phyloP scores from a whole-genome alignment of 306 rosid species.

The Castanopsis chinensis region DNA sequence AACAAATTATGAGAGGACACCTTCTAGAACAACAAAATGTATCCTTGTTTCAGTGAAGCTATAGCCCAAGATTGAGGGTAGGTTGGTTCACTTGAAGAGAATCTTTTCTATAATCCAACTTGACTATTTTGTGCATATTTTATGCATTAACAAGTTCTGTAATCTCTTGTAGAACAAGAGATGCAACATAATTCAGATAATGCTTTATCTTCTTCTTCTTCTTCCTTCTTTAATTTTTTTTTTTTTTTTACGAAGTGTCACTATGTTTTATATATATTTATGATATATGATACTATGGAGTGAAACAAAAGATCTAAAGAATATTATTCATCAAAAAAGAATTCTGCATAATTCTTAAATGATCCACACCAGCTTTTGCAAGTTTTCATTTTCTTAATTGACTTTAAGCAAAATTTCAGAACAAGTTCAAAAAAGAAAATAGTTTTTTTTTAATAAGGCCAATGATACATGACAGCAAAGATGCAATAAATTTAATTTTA shows the following conservation, averaged over 20 bases:
- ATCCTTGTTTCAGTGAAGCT: background rate
- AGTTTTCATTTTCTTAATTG: background rate
- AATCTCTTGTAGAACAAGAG: background rate
- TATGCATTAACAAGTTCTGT: background rate
- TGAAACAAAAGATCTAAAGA: background rate
- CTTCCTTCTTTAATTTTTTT: no score
- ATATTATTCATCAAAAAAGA: background rate
- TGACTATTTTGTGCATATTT: background rate
- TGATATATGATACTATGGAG: background rate
- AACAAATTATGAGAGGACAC: background rate
- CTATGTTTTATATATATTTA: no score
- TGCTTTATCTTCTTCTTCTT: no score
- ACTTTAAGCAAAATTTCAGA: background rate
- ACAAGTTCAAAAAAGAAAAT: background rate
- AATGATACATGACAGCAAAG: background rate
- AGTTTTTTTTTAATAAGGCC: background rate
- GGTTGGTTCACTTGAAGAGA: background rate
- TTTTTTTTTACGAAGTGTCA: no score
- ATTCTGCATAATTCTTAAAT: background rate
- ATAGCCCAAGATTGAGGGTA: background rate
- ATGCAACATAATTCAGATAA: no score
- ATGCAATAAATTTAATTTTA: background rate
- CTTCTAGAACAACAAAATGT: background rate
- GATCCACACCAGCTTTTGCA: background rate
- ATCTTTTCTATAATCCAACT: background rate